Evolutionary conservation across 495 filamentous ascomycete genomes (phyloP), one percentile per base, ranked within the genome.

Genomic region (Aspergillus steynii): DNA sequence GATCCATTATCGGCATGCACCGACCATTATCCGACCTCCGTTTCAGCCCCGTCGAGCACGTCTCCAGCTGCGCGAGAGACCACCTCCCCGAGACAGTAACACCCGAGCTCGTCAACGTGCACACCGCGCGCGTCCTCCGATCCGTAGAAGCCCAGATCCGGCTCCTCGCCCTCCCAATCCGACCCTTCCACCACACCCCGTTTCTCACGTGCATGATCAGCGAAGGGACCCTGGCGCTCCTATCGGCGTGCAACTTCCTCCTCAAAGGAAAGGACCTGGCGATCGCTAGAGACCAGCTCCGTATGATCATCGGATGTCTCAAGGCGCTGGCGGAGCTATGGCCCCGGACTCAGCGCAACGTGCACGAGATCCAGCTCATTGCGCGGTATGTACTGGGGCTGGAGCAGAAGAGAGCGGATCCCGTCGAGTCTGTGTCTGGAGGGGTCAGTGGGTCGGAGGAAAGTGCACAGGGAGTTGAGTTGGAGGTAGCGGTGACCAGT

Each of bases 281-380:
- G 0, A 68, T 65, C 7, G 68, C 67, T 29, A 67, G 73, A 61
- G 68, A 67, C 4, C 70, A 73, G 51, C 73, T 76, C 27, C 70
- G 71, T 0, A 68, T 74, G 70, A 69, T 57, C 2, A 65, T 76
- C 29, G 73, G 71, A 12, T 71, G 68, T 60, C 63, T 76, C 9
- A 72, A 71, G 60, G 55, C 45, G 8, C n/a, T 76, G 34, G 67
- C 61, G 0, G 67, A 69, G n/a, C 0, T 65, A 1, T 76, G 73
- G 71, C 68, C 69, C 4, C 55, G 70, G 52, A 89, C 88, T 26
- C 88, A 88, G 29, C 81, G 80, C 64, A 83, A 91, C 42, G 86
- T 90, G 25, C 83, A 88, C 57, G 88, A 92, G 68, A 83, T 93
- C 5, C 89, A 92, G 71, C 88, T 83, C 32, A 90, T 89, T 68